A percentile compares a stretch with the other conserved stretches of the same genome.
Evolutionary conservation across 139 green algal genomes (phyloP).

Genomic region (Tetradesmus lagerheimii): DNA sequence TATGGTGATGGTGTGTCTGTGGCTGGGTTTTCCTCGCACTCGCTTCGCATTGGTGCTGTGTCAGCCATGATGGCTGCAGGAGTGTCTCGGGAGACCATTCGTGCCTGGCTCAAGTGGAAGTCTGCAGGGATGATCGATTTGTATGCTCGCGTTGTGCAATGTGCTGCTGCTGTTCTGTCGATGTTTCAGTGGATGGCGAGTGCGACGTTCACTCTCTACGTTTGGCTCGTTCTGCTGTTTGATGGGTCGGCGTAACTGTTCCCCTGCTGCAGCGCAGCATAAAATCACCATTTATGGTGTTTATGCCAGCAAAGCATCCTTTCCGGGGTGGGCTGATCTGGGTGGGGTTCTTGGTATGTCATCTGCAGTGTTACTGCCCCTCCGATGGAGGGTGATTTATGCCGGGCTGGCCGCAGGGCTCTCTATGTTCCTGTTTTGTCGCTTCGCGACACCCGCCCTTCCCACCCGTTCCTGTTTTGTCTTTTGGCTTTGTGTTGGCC

Average conservation of each 20-base stretch:
- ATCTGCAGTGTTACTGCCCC: background rate
- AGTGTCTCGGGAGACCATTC: background rate
- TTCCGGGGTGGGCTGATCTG: background rate
- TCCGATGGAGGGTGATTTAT: background rate
- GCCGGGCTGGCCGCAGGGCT: background rate
- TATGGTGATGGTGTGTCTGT: background rate
- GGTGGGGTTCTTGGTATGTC: background rate
- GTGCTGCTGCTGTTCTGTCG: background rate
- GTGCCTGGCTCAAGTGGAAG: background rate
- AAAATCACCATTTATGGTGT: background rate
- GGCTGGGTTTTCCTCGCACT: background rate
- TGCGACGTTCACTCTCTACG: background rate
- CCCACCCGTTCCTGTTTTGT: constrained; percentile 8
- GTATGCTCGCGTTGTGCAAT: constrained; percentile 4
- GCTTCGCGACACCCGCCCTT: background rate
- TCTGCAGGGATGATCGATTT: background rate
- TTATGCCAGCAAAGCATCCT: background rate
- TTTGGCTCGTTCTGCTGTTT: background rate
- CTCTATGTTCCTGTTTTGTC: background rate
- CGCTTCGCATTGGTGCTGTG: constrained; percentile 2
- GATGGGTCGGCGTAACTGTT: background rate
- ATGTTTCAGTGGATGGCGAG: background rate
- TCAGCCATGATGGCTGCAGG: constrained; percentile 14
- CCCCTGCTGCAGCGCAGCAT: constrained; percentile 9
- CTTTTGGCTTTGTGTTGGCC: background rate